Evolutionary conservation across 1,139 yeast genomes (phyloP).

Genomic region (Suhomyces bribrorum): DNA sequence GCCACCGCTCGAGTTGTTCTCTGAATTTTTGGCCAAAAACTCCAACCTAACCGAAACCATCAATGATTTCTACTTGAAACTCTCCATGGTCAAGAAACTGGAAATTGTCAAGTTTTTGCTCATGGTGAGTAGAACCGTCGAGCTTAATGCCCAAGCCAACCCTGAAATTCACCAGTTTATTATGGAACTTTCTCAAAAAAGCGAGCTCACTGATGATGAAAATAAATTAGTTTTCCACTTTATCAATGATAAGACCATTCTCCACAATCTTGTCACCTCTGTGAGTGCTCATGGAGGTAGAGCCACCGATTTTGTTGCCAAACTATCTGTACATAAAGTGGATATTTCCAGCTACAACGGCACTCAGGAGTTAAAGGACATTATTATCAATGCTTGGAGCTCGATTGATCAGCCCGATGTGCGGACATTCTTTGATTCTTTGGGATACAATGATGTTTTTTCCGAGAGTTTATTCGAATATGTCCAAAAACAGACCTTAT

Average conservation of each 20-base stretch:
- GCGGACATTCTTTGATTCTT: constrained; percentile 11
- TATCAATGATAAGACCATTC: constrained; percentile 21
- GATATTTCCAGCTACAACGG: neutral
- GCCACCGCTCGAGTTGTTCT: constrained; percentile 26
- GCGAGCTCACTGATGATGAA: constrained; percentile 12
- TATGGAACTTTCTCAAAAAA: constrained; percentile 12
- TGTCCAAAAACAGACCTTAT: constrained; percentile 13
- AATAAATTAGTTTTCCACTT: constrained; percentile 25
- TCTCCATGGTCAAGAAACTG: constrained; percentile 15
- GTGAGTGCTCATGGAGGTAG: neutral
- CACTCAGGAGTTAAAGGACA: constrained; percentile 1
- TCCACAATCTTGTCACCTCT: constrained; percentile 13
- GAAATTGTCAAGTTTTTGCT: constrained; percentile 11
- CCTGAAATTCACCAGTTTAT: constrained; percentile 15
- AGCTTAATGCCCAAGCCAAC: constrained; percentile 6
- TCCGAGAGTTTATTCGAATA: constrained; percentile 9
- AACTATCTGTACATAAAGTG: neutral
- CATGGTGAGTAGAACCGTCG: constrained; percentile 1
- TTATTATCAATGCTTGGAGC: constrained; percentile 14
- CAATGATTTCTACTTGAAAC: constrained; percentile 35
- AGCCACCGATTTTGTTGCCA: constrained; percentile 2
- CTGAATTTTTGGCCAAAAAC: constrained; percentile 6
- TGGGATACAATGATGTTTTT: constrained; percentile 3
- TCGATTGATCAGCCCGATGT: constrained; percentile 16
- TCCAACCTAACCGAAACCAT: constrained; percentile 21